Evolutionary conservation across 169 alveolate species (phyloP), one percentile per base, ranked within the genome.

Genomic region (Cystoisospora suis): DNA sequence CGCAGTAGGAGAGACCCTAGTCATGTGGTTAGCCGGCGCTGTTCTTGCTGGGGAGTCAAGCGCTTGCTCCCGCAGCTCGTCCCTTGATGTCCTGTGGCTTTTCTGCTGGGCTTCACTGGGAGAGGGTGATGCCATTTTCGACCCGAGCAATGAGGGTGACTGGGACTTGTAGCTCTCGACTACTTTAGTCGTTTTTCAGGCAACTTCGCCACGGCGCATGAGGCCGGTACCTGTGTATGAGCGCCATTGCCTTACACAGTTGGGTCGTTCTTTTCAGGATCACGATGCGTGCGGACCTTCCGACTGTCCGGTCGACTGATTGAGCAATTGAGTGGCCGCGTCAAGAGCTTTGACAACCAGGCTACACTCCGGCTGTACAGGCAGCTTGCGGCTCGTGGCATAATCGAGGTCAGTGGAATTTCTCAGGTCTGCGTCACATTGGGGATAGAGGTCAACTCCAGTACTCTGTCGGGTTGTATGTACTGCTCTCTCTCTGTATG

Each of bases 331-430:
- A 61, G 86, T 7, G 70, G 44, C 2, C 92, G 75, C 23, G 92
- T 79, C 65, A 75, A 79, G 89, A 53, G 58, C 49, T 47, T 44
- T 75, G 83, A 61, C 69, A 81, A 56, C 83, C 87, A 46, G 23
- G 92, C 92, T 42, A 56, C 70, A 44, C 88, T 88, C 58, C 89
- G 92, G 72, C 89, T 88, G 38, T 88, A 88, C 85, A 77, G 92
- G 45, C 92, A 88, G 85, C 92, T 88, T 83, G 65, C 3, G 29
- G 89, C 92, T 20, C 89, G 83, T 1, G 92, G 89, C 65, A 58
- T 88, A 0, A 70, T 88, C 44, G 89, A 88, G 75, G 92, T 79
- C 34, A 42, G 89, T 29, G 45, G 58, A 27, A 53, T 15, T 12
- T 53, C 65, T 53, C 65, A 53, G 65, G 29, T 53, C 65, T 12